Base-by-base conservation (phyloP, 352 stramenopile genomes). In the Pythium monospermum region DNA sequence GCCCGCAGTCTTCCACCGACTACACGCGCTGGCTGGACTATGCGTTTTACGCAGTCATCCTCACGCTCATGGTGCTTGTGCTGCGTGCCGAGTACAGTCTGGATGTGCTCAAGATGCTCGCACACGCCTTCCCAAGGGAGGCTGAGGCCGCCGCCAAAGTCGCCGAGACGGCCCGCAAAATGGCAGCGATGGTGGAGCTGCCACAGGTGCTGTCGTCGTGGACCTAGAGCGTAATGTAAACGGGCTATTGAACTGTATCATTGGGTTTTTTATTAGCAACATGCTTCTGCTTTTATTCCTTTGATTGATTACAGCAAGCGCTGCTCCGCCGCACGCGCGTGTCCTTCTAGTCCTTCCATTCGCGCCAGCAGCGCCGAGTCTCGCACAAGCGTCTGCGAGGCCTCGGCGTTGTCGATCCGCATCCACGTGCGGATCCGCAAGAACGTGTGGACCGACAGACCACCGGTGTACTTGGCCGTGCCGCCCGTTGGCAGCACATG, bases 391-490 rank as follows among this genome's bases (percentile, higher is more conserved):
- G 77, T 41, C 64, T 94, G 82, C 27, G 84, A 89, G 27, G 57
- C 73, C 48, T 80, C 33, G 13, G 77, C 74, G 39, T 98, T 77
- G 64, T 99, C 94, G 44, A 99, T 97, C 57, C 95, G 85, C 94
- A 99, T 98, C 94, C 95, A 99, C 37, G 96, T 99, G 42, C 95
- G 81, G 43, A 99, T 97, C 38, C 96, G 81, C 47, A 99, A 77
- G 76, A 99, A 99, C 51, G 96, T 98, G 69, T 99, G 97, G 12
- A 99, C 96, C 10, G 79, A 97, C 35, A 99, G 79, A 36, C 97
- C 97, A 32, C 97, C 97, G 6, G 96, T 99, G 81, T 99, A 99
- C 57, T 94, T 87, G 38, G 91, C 94, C 6, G 96, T 99, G 50
- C 96, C 96, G 38, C 92, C 94, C 0, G 97, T 99, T 12, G 97